These are phyloP conservation scores for Perkinsus marinus DNA, from an alignment of 169 alveolate genomes.

Conservation along the genomic window DNA sequence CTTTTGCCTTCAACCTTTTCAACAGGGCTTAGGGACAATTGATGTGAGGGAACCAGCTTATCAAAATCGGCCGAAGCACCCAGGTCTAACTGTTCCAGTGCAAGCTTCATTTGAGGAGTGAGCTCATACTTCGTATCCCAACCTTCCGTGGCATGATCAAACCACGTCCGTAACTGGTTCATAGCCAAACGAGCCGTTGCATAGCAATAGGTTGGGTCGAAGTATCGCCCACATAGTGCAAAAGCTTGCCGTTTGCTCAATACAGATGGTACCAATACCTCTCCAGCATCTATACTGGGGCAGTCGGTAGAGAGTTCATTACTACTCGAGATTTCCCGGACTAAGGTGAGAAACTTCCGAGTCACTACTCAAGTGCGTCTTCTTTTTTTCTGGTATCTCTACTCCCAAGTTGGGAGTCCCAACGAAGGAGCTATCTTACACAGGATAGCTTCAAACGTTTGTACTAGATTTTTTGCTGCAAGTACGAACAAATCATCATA, in stretches of 20 bases:
- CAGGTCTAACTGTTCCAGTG: neutral
- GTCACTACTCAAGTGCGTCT: neutral
- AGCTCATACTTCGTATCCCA: neutral
- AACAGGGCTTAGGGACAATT: neutral
- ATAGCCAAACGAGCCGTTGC: neutral
- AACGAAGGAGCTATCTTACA: neutral
- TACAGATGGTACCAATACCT: too few species aligned
- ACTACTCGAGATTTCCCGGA: too few species aligned
- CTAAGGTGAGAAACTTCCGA: neutral
- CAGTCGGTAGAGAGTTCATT: too few species aligned
- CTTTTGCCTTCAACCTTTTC: neutral
- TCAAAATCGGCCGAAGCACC: neutral
- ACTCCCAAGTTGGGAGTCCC: too few species aligned
- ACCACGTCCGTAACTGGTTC: neutral
- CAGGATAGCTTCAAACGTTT: neutral
- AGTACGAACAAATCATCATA: neutral
- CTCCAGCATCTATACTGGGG: too few species aligned
- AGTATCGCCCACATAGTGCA: neutral
- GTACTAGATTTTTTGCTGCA: neutral
- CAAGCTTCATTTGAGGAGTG: neutral
- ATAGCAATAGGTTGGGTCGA: neutral
- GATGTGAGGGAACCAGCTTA: neutral
- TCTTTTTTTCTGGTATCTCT: neutral
- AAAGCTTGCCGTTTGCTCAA: neutral
- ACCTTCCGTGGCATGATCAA: neutral